Conservation (phyloP, 495 filamentous ascomycete genomes). For the Recurvomyces mirabilis region DNA sequence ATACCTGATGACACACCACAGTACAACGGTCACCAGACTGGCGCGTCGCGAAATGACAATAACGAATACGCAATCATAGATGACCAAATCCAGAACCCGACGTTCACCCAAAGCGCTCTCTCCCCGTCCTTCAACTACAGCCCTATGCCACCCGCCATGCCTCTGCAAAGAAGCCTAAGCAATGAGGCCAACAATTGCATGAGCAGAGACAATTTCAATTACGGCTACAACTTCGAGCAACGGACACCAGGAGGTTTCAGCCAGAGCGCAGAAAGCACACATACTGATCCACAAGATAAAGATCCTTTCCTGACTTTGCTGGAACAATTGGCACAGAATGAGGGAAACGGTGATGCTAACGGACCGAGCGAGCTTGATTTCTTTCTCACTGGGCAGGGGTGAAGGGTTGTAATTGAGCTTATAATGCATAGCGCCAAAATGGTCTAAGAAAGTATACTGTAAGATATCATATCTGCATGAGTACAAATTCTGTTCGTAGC, state of each 20-base stretch:
- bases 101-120: conserved; percentile 29
- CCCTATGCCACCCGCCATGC: conserved; percentile 6
- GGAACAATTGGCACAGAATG: conserved; percentile 72
- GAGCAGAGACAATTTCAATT: too few relatives aligned
- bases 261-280: conserved; percentile 17
- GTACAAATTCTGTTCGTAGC: too few relatives aligned
- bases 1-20: background rate
- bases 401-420: too few relatives aligned
- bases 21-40: background rate
- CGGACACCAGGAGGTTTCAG: conserved; percentile 30
- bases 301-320: conserved; percentile 70
- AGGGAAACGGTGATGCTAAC: conserved; percentile 24
- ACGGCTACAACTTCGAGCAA: conserved; percentile 25
- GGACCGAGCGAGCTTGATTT: conserved; percentile 11
- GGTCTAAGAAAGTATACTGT: background rate
- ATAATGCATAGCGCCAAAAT: too few relatives aligned
- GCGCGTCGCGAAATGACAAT: too few relatives aligned
- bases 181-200: too few relatives aligned
- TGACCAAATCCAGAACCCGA: conserved; percentile 17
- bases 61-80: background rate
- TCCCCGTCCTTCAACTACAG: conserved; percentile 34
- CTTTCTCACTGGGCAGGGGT: conserved; percentile 8
- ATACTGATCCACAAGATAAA: conserved; percentile 34
- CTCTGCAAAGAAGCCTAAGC: too few relatives aligned
- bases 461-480: too few relatives aligned